A percentile compares a stretch with the other conserved stretches of the same genome.
phyloP scores from a whole-genome alignment of 2,329 filamentous ascomycete genomes.

The Exophiala mesophila region DNA sequence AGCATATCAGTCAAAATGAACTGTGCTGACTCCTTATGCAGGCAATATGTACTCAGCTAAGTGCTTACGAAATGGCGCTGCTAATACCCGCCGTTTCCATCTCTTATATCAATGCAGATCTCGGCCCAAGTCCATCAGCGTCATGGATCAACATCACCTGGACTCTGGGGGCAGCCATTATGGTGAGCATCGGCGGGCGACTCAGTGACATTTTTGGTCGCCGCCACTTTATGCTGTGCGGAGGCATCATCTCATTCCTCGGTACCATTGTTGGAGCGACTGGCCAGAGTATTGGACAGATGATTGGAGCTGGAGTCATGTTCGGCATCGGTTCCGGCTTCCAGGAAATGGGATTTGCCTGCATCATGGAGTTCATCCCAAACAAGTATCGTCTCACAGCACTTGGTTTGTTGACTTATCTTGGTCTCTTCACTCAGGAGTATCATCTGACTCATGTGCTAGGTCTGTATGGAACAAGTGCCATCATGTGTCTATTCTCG shows the following conservation, averaged over 20 bases:
- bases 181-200: slow-evolving; percentile 32
- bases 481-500: slow-evolving; percentile 31
- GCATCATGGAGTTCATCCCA: slow-evolving; percentile 38
- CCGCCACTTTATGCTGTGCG: slow-evolving; percentile 32
- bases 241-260: slow-evolving; percentile 33
- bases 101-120: slow-evolving; percentile 13
- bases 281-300: slow-evolving; percentile 33
- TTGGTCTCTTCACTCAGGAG: slow-evolving; percentile 26
- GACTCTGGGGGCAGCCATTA: slow-evolving; percentile 10
- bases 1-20: background rate
- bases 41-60: slow-evolving; percentile 15
- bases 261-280: slow-evolving; percentile 37
- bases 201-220: slow-evolving; percentile 35
- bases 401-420: slow-evolving; percentile 28
- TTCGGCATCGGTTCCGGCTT: slow-evolving; percentile 35
- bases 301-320: slow-evolving; percentile 37
- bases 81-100: slow-evolving; percentile 11
- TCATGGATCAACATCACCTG: slow-evolving; percentile 15
- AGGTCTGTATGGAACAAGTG: slow-evolving; percentile 23
- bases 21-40: slow-evolving; percentile 3
- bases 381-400: slow-evolving; percentile 35
- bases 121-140: slow-evolving; percentile 7
- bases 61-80: slow-evolving; percentile 12
- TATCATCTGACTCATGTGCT: background rate
- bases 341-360: slow-evolving; percentile 38